These are phyloP conservation scores for Pyrenopolyporus hunteri DNA, from an alignment of 495 filamentous ascomycete species.

Conservation along the genomic window DNA sequence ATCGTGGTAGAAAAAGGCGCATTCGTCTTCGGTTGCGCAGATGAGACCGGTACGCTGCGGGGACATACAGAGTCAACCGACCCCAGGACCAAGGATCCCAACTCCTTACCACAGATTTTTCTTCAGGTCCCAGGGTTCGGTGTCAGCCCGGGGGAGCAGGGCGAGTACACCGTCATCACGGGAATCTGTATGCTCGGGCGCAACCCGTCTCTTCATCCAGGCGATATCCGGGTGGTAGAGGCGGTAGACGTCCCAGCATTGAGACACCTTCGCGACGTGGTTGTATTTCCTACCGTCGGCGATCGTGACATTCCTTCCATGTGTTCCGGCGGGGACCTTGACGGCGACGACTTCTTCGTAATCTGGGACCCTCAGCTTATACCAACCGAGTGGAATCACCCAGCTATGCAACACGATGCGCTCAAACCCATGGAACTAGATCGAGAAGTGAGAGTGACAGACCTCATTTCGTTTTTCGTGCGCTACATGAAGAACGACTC, in stretches of 20 bases:
- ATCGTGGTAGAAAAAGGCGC: constrained; percentile 83
- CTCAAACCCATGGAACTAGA: constrained; percentile 57
- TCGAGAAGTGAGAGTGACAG: constrained; percentile 65
- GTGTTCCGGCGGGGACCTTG: constrained; percentile 95
- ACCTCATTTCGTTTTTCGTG: constrained; percentile 86
- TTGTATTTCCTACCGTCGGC: constrained; percentile 84
- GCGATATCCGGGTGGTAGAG: constrained; percentile 85
- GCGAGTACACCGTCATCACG: constrained; percentile 67
- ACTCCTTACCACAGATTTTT: constrained; percentile 83
- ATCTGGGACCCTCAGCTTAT: constrained; percentile 87
- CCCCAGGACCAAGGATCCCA: constrained; percentile 44
- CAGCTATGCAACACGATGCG: constrained; percentile 74
- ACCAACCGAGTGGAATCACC: constrained; percentile 69
- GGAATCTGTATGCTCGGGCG: constrained; percentile 85
- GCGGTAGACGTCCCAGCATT: constrained; percentile 80
- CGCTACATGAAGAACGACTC: constrained; percentile 92
- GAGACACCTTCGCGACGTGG: constrained; percentile 77
- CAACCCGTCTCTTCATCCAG: constrained; percentile 93
- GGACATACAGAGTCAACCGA: constrained; percentile 62
- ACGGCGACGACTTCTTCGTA: constrained; percentile 94
- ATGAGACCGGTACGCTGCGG: constrained; percentile 77
- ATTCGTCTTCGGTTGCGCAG: constrained; percentile 85
- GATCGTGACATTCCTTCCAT: constrained; percentile 87
- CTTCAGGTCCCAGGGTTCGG: constrained; percentile 65
- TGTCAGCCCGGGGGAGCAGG: constrained; percentile 55